Conservation (phyloP, 805 yeast genomes). For the Kodamaea jinghongensis region DNA sequence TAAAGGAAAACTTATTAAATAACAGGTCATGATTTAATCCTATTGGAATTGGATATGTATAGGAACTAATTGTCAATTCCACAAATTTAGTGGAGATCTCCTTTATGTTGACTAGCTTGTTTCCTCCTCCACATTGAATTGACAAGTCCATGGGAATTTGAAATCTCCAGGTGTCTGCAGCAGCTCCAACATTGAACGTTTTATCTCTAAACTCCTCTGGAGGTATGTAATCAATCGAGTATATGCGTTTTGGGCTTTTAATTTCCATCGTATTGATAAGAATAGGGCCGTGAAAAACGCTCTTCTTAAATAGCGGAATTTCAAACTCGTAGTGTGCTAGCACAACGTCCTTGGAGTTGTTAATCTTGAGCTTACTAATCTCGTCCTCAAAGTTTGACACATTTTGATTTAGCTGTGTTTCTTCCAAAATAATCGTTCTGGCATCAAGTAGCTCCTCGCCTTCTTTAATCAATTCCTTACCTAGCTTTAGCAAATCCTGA, state of each 20-base stretch:
- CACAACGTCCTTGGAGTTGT: too few species aligned
- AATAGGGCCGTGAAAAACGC: constrained; percentile 1
- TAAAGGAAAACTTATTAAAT: constrained; percentile 17
- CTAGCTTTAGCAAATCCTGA: too few species aligned
- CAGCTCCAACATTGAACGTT: background rate
- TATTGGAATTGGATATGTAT: constrained; percentile 34
- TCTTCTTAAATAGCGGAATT: constrained; percentile 5
- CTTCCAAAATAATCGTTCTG: background rate
- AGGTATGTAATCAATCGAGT: constrained; percentile 19
- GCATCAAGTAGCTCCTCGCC: background rate
- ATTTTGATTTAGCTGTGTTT: background rate
- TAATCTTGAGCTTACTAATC: too few species aligned
- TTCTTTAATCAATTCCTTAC: constrained; percentile 2
- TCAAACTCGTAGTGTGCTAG: constrained; percentile 5
- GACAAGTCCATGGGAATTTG: constrained; percentile 23
- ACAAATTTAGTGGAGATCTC: constrained; percentile 26
- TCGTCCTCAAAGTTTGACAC: too few species aligned
- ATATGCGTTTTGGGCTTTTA: constrained; percentile 7
- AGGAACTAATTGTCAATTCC: constrained; percentile 19
- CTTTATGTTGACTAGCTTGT: constrained; percentile 13
- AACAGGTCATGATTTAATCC: constrained; percentile 37
- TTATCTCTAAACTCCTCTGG: constrained; percentile 13
- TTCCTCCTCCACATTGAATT: constrained; percentile 3
- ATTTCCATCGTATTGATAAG: constrained; percentile 10
- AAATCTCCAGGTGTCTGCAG: constrained; percentile 20